Base-by-base conservation (phyloP, 805 yeast species). In the Ogataea degrootiae region DNA sequence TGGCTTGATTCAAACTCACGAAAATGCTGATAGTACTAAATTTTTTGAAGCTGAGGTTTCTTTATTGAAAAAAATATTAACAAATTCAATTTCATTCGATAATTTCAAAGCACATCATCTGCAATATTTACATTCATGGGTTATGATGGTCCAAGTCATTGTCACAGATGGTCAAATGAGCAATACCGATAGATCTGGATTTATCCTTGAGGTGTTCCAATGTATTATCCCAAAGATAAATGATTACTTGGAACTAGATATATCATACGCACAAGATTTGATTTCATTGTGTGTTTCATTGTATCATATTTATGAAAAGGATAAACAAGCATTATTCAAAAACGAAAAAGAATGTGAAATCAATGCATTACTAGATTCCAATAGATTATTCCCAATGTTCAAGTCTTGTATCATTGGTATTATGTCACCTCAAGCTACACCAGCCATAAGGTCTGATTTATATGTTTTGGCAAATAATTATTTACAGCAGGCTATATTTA, bases 81-180 rank as follows among this genome's bases (percentile, higher is more conserved):
- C 71, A 0, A 76, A 76, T 54, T 70, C 72, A 22, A 57, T 79
- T 14, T 66, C 79, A n/a, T 70, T 69, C 38, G 70, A 71, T 39
- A 71, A 72, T 37, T 74, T 80, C 54, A 74, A 74, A 50, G 62
- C 72, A 1, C 69, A 72, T 8, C 94, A 85, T 51, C 67, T 85
- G 41, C 67, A 75, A 14, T 79, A 84, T 48, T 67, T 92, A 29
- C 88, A 83, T 58, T 78, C 95, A 0, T 92, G 98, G 98, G 82
- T 83, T 21, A 84, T 83, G 54, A 65, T 91, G 43, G 82, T 88
- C 22, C 88, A 89, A 51, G 80, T 89, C 4, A 66, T 88, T 40
- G 80, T 87, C 5, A 72, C 80, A 5, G 90, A 83, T 62, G 82
- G 80, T 9, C 69, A 69, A n/a, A 65, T 81, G 46, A 64, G 70